Percentiles rank a stretch among this genome's conserved stretches.
Conservation (phyloP, 1,284 basidiomycete genomes). For the Heterobasidion occidentale region DNA sequence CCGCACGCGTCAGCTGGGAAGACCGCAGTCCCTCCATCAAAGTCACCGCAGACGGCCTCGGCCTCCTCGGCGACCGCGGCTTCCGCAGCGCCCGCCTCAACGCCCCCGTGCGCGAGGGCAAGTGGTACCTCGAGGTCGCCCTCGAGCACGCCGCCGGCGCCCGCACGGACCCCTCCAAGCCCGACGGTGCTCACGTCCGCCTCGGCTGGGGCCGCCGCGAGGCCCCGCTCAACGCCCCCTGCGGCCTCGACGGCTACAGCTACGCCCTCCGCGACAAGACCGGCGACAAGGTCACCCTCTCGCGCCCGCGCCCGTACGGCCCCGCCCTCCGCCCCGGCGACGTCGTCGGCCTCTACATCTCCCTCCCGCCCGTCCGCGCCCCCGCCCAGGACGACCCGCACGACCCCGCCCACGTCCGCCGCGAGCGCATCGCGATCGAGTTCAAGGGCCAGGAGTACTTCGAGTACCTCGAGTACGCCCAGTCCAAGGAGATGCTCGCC, state of each 20-base stretch:
- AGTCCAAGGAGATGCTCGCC: slow-evolving; percentile 90
- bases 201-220: slow-evolving; percentile 92
- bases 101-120: slow-evolving; percentile 82
- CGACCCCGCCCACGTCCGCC: slow-evolving; percentile 72
- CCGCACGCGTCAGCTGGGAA: slow-evolving; percentile 76
- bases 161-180: slow-evolving; percentile 33
- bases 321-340: slow-evolving; percentile 75
- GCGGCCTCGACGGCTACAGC: slow-evolving; percentile 89
- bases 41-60: slow-evolving; percentile 75
- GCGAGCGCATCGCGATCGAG: slow-evolving; percentile 87
- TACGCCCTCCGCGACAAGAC: slow-evolving; percentile 89
- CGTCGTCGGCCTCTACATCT: slow-evolving; percentile 90
- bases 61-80: slow-evolving; percentile 79
- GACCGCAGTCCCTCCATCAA: slow-evolving; percentile 78
- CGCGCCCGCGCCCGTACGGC: slow-evolving; percentile 76
- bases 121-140: slow-evolving; percentile 92
- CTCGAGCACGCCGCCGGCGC: slow-evolving; percentile 75
- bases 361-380: slow-evolving; percentile 63
- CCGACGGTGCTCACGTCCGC: slow-evolving; percentile 77
- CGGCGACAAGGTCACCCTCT: slow-evolving; percentile 86
- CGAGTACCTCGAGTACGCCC: slow-evolving; percentile 87
- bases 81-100: slow-evolving; percentile 89
- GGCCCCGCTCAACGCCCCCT: slow-evolving; percentile 87
- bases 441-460: slow-evolving; percentile 97
- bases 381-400: slow-evolving; percentile 49